Conservation (phyloP, 139 green algal species). For the Micromonas pusilla region DNA sequence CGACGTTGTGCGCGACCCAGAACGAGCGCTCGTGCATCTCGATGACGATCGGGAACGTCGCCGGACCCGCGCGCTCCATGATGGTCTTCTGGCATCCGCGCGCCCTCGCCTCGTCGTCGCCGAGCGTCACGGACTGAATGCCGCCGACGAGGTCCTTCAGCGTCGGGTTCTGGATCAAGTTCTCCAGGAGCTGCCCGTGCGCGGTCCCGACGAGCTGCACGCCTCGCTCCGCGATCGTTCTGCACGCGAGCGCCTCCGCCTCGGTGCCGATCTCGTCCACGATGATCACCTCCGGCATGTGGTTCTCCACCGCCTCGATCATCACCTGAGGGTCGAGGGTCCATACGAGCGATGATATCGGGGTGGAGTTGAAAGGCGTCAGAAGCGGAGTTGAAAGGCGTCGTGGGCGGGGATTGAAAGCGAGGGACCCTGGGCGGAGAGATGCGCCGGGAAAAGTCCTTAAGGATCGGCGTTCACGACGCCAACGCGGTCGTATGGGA, state of each 20-base stretch:
- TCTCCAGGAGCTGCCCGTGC: slow-evolving; percentile 92
- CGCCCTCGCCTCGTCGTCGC: slow-evolving; percentile 75
- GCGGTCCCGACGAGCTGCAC: slow-evolving; percentile 92
- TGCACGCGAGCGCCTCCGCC: slow-evolving; percentile 86
- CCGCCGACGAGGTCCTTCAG: slow-evolving; percentile 56
- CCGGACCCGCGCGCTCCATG: slow-evolving; percentile 78
- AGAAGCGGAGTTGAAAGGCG: too few relatives aligned
- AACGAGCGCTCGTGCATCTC: slow-evolving; percentile 84
- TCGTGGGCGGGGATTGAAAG: too few relatives aligned
- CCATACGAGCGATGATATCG: too few relatives aligned
- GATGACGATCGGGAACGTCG: slow-evolving; percentile 90
- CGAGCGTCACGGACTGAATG: slow-evolving; percentile 27
- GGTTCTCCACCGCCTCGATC: slow-evolving; percentile 97
- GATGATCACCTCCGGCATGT: slow-evolving; percentile 85
- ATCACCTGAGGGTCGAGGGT: too few relatives aligned
- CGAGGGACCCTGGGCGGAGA: too few relatives aligned
- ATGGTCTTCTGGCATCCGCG: slow-evolving; percentile 92
- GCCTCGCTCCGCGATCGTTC: slow-evolving; percentile 92
- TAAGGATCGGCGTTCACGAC: too few relatives aligned
- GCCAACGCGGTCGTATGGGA: too few relatives aligned
- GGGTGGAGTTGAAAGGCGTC: too few relatives aligned
- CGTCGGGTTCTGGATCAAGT: slow-evolving; percentile 93
- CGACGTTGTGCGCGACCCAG: slow-evolving; percentile 80
- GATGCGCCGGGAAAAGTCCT: too few relatives aligned
- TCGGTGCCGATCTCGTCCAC: slow-evolving; percentile 96